Evolutionary conservation across 192 early-diverging fungal genomes (phyloP), one percentile per base, ranked within the genome.

Genomic region (Funneliformis geosporum): DNA sequence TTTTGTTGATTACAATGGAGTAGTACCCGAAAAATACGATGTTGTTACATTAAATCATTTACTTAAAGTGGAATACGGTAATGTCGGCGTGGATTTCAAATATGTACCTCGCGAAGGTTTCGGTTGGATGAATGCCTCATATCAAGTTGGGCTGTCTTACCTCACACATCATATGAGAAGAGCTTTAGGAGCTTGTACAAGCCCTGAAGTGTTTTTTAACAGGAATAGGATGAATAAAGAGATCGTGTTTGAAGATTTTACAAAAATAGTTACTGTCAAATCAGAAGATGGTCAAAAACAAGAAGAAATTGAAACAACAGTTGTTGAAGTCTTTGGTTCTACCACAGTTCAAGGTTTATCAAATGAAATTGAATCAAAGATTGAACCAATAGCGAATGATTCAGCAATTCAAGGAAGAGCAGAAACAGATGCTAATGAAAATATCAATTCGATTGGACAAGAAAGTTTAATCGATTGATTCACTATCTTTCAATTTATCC

Each of bases 121-220:
- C 85, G 97, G 97, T 14, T 99, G 97, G 97, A 99, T 99, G 97
- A 99, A 99, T 79, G 94, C 96, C 8, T 92, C 90, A 39, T 92
- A 92, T 83, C 93, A 95, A 84, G 89, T 96, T 8, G 96, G 96
- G 21, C 82, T 96, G 43, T 88, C 85, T 2, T 94, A 94, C 75
- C 83, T 97, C 73, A 92, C 89, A 16, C 82, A 85, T 21, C 87
- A 90, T 64, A 88, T 94, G 89, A 83, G 91, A 21, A 89, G 96
- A 38, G 94, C 94, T 0, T 82, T 97, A 60, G 96, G 95, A 8
- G 67, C 85, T 43, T 70, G 67, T 14, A 79, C 70, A 44, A 73
- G 60, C 42, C 78, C 78, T 23, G 69, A 79, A 43, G 33, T 72
- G 10, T 70, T 72, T 27, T 79, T 79, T 16, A 79, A 68, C n/a